Evolutionary conservation across 495 filamentous ascomycete genomes (phyloP).

Genomic region (Daldinia caldariorum): DNA sequence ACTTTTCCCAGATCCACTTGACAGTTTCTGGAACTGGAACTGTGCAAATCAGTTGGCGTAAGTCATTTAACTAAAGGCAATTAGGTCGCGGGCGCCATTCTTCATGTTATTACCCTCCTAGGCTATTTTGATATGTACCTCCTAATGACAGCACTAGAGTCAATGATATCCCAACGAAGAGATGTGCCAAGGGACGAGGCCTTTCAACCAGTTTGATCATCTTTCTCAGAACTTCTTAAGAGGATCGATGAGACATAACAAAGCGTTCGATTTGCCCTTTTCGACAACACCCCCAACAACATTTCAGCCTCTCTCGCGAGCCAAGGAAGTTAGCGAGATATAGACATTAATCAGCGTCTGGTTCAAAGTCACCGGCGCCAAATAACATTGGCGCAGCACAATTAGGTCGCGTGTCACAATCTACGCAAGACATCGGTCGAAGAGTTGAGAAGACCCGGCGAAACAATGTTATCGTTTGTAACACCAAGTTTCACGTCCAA

Average conservation of each 20-base stretch:
- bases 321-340: constrained; percentile 14
- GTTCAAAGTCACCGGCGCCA: constrained; percentile 9
- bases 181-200: background rate
- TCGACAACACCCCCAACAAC: background rate
- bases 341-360: constrained; percentile 14
- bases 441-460: constrained; percentile 4
- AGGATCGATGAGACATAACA: constrained; percentile 5
- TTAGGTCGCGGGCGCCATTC: constrained; percentile 30
- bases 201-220: constrained; percentile 5
- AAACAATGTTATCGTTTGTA: constrained; percentile 15
- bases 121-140: constrained; percentile 34
- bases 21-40: constrained; percentile 25
- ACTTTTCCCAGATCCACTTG: constrained; percentile 23
- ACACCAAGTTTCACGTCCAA: constrained; percentile 11
- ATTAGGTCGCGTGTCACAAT: constrained; percentile 30
- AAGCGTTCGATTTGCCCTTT: background rate
- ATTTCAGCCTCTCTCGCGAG: constrained; percentile 7
- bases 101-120: constrained; percentile 24
- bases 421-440: constrained; percentile 23
- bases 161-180: constrained; percentile 23
- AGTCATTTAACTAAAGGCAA: constrained; percentile 12
- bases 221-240: constrained; percentile 9
- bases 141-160: constrained; percentile 33
- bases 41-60: background rate
- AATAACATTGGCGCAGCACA: constrained; percentile 18